Evolutionary conservation across 1,139 yeast genomes (phyloP).

Genomic region (Lodderomyces oxycetoniae): DNA sequence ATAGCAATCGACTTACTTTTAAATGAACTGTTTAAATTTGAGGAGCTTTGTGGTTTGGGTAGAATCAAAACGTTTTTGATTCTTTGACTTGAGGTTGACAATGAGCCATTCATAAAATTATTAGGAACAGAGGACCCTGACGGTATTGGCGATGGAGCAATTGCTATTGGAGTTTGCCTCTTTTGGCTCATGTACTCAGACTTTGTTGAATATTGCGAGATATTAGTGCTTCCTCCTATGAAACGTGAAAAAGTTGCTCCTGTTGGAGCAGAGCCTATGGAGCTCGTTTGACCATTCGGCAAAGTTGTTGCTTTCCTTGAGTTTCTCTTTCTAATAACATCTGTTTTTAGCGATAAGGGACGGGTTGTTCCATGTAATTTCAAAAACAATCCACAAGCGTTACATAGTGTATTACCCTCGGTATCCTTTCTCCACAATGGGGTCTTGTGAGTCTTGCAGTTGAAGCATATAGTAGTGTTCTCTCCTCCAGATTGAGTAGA

Average conservation of each 20-base stretch:
- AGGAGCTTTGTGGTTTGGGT: conserved; percentile 32
- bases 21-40: conserved; percentile 9
- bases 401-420: conserved; percentile 52
- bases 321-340: conserved; percentile 51
- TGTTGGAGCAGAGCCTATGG: conserved; percentile 1
- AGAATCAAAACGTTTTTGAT: conserved; percentile 40
- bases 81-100: conserved; percentile 15
- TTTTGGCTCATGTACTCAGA: neutral
- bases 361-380: conserved; percentile 57
- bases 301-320: conserved; percentile 26
- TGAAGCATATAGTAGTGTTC: conserved; percentile 17
- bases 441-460: conserved; percentile 53
- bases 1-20: conserved; percentile 13
- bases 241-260: conserved; percentile 3
- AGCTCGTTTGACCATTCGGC: neutral
- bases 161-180: conserved; percentile 6
- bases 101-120: conserved; percentile 2
- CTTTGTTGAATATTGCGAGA: too few relatives aligned
- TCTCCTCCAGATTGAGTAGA: conserved; percentile 6
- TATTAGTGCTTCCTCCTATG: neutral
- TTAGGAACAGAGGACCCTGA: conserved; percentile 13
- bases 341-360: conserved; percentile 53
- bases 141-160: conserved; percentile 10
- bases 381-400: conserved; percentile 56
- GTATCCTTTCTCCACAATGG: conserved; percentile 60